These are phyloP conservation scores for Laburnicola sp. DNA, from an alignment of 2,329 filamentous ascomycete genomes.

Conservation along the genomic window DNA sequence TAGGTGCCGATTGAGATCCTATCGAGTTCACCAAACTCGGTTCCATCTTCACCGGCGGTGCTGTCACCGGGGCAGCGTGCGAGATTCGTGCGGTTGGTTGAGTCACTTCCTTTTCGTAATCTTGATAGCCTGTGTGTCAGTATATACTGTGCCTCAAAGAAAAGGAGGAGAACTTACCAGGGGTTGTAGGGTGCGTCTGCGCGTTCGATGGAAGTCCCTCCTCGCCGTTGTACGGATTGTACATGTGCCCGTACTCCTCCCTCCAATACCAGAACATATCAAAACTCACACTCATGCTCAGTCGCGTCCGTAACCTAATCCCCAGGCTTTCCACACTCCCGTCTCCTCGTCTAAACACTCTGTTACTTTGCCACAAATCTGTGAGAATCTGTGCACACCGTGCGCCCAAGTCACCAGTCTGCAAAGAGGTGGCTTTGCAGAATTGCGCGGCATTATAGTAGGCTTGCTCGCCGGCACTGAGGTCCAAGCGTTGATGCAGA, in stretches of 20 bases:
- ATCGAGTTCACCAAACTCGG: conserved; percentile 26
- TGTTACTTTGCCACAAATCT: conserved; percentile 41
- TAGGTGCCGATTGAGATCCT: conserved; percentile 23
- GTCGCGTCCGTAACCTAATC: conserved; percentile 35
- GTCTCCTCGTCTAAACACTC: conserved; percentile 38
- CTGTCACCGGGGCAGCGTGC: conserved; percentile 11
- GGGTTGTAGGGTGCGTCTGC: conserved; percentile 29
- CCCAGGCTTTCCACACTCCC: conserved; percentile 38
- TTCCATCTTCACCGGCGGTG: conserved; percentile 29
- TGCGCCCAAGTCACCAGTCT: conserved; percentile 37
- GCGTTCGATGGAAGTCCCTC: conserved; percentile 26
- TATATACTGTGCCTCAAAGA: neutral
- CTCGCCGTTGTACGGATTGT: conserved; percentile 43
- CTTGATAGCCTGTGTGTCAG: conserved; percentile 23
- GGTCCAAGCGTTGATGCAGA: conserved; percentile 37
- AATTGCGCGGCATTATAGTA: conserved; percentile 39
- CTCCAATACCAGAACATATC: conserved; percentile 48
- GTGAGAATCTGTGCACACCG: conserved; percentile 38
- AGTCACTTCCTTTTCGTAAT: conserved; percentile 13
- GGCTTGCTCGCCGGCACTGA: conserved; percentile 39
- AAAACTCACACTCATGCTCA: conserved; percentile 45
- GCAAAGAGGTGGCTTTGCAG: conserved; percentile 38
- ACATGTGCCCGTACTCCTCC: conserved; percentile 43
- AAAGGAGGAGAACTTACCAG: conserved; percentile 28
- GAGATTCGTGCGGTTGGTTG: conserved; percentile 4